A percentile compares a stretch with the other conserved stretches of the same genome.
Evolutionary conservation across 1,139 yeast species (phyloP).

Genomic region (Diutina rugosa): DNA sequence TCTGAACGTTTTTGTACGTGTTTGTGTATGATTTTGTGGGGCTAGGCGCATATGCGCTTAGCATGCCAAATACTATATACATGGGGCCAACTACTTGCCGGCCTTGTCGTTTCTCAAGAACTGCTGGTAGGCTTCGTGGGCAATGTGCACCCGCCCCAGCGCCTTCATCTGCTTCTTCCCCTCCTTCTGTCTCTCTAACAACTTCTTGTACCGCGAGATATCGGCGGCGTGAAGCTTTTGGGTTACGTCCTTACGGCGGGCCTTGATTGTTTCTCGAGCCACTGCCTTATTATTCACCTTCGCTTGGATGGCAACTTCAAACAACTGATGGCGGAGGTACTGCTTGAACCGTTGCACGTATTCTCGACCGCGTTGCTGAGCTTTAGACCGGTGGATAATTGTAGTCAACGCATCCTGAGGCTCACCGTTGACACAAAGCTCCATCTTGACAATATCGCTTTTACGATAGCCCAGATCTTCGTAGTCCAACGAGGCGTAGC

Average conservation of each 20-base stretch:
- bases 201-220: constrained; percentile 77
- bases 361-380: constrained; percentile 59
- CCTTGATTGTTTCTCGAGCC: constrained; percentile 89
- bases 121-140: constrained; percentile 77
- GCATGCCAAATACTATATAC: not conserved
- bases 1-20: not conserved
- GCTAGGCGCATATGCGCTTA: not conserved
- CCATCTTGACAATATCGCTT: constrained; percentile 78
- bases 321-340: constrained; percentile 67
- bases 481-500: constrained; percentile 89
- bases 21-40: not conserved
- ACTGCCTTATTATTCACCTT: constrained; percentile 69
- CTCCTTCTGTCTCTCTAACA: constrained; percentile 80
- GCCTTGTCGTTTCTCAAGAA: constrained; percentile 22
- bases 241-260: constrained; percentile 84
- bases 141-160: constrained; percentile 64
- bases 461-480: constrained; percentile 82
- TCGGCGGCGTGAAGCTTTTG: constrained; percentile 92
- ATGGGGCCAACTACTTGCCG: not conserved
- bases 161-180: constrained; percentile 83
- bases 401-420: constrained; percentile 90
- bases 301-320: constrained; percentile 91
- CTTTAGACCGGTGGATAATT: constrained; percentile 74
- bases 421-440: constrained; percentile 76
- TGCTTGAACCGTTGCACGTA: constrained; percentile 78